These are phyloP conservation scores for Leptographium galeiforme DNA, from an alignment of 2,329 filamentous ascomycete species.

Conservation along the genomic window DNA sequence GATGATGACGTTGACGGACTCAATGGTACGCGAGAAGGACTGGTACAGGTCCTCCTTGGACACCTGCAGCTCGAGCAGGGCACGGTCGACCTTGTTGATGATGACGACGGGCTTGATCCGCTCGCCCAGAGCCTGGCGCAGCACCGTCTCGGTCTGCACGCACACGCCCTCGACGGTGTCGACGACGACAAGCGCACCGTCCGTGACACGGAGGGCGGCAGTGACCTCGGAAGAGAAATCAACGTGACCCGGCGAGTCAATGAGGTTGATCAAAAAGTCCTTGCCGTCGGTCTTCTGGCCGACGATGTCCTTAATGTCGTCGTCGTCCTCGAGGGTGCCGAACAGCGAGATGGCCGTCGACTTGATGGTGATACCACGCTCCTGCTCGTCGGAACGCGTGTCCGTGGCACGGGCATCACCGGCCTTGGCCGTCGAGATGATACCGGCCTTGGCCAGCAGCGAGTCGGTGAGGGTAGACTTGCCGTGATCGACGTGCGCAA, in stretches of 20 bases:
- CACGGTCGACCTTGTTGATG: slow-evolving; percentile 99
- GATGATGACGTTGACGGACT: slow-evolving; percentile 99
- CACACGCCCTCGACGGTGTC: slow-evolving; percentile 99
- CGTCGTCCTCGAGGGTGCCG: slow-evolving; percentile 63
- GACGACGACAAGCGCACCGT: slow-evolving; percentile 98
- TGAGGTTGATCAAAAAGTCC: slow-evolving; percentile 99
- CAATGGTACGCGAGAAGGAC: slow-evolving; percentile 98
- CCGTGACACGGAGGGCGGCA: slow-evolving; percentile 97
- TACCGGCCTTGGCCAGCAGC: slow-evolving; percentile 97
- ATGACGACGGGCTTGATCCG: slow-evolving; percentile 99
- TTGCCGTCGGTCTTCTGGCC: slow-evolving; percentile 77
- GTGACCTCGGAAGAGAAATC: slow-evolving; percentile 99
- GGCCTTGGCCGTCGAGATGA: slow-evolving; percentile 95
- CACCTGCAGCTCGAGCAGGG: slow-evolving; percentile 96
- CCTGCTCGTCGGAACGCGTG: slow-evolving; percentile 94
- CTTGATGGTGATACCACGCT: slow-evolving; percentile 99
- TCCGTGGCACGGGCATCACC: slow-evolving; percentile 94
- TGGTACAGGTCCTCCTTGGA: slow-evolving; percentile 99
- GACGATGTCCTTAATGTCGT: slow-evolving; percentile 91
- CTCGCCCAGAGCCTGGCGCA: slow-evolving; percentile 97
- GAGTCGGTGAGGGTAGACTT: slow-evolving; percentile 99
- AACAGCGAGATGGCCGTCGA: slow-evolving; percentile 99
- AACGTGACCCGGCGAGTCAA: slow-evolving; percentile 99
- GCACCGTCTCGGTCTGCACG: slow-evolving; percentile 99
- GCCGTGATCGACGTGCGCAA: slow-evolving; percentile 99